Evolutionary conservation across 805 yeast species (phyloP).

Genomic region (Wickerhamomyces ciferrii): DNA sequence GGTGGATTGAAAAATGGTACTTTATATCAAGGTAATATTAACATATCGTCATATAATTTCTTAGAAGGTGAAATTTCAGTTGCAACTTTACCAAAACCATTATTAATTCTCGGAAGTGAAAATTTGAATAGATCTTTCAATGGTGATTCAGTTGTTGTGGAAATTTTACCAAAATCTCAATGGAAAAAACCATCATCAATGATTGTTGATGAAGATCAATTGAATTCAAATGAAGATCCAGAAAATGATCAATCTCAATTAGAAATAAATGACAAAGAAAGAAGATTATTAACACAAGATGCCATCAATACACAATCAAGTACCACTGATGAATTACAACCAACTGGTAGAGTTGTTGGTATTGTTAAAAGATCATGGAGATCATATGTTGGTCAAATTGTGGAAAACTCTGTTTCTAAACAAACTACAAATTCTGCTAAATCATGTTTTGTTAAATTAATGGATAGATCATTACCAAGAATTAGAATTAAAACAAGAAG

Average conservation of each 20-base stretch:
- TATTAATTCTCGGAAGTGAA: conserved; percentile 76
- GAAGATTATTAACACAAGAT: conserved; percentile 69
- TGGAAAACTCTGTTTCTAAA: conserved; percentile 66
- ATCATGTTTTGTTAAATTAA: conserved; percentile 75
- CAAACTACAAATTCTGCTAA: conserved; percentile 60
- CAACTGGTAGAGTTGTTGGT: conserved; percentile 93
- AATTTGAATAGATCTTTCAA: conserved; percentile 86
- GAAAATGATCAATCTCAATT: conserved; percentile 34
- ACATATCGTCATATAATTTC: conserved; percentile 80
- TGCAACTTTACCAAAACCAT: conserved; percentile 71
- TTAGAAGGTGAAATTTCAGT: conserved; percentile 80
- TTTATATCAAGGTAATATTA: conserved; percentile 77
- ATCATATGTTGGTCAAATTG: conserved; percentile 89
- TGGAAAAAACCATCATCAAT: conserved; percentile 87
- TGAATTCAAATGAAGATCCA: conserved; percentile 27
- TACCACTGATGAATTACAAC: conserved; percentile 56
- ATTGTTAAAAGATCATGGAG: conserved; percentile 91
- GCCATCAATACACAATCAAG: conserved; percentile 58
- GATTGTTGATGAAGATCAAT: conserved; percentile 50
- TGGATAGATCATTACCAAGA: conserved; percentile 87
- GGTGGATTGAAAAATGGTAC: conserved; percentile 90
- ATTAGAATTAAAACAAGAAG: conserved; percentile 84
- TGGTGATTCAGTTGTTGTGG: conserved; percentile 89
- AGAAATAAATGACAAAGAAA: conserved; percentile 61
- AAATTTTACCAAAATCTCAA: conserved; percentile 73